Evolutionary conservation across 139 green algal species (phyloP).

Genomic region (Chlamydomonas sphaeroides): DNA sequence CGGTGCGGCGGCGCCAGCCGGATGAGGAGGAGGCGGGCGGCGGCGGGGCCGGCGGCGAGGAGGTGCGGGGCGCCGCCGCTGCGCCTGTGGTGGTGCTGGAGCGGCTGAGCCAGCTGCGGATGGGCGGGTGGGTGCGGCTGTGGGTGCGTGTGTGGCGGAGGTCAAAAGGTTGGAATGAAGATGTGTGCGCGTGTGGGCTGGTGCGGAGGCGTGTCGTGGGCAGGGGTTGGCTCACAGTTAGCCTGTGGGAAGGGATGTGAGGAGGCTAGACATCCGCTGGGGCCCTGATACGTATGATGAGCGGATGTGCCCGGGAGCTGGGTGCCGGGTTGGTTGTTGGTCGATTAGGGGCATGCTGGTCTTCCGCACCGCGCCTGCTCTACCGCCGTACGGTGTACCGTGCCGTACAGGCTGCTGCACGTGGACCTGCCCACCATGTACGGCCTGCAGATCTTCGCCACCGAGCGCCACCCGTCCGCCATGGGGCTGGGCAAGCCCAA

Average conservation of each 20-base stretch:
- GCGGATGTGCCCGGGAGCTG: too few relatives aligned
- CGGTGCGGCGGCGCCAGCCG: not conserved
- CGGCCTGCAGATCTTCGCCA: conserved; percentile 78
- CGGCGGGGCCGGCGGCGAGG: not conserved
- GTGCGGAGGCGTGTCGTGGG: too few relatives aligned
- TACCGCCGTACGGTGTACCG: not conserved
- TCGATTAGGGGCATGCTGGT: too few relatives aligned
- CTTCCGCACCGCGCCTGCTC: not conserved
- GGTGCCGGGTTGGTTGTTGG: too few relatives aligned
- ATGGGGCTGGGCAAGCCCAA: conserved; percentile 92
- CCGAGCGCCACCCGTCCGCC: conserved; percentile 82
- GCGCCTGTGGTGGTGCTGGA: conserved; percentile 13
- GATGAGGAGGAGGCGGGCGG: not conserved
- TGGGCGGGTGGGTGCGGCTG: not conserved
- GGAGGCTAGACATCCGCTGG: too few relatives aligned
- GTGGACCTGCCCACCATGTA: conserved; percentile 67
- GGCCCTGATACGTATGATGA: not conserved
- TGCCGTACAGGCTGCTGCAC: conserved; percentile 58
- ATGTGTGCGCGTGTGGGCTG: too few relatives aligned
- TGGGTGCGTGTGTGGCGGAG: too few relatives aligned
- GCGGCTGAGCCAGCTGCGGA: conserved; percentile 1
- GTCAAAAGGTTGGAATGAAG: too few relatives aligned
- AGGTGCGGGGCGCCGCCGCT: too few relatives aligned
- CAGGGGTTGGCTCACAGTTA: too few relatives aligned
- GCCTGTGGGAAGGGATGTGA: too few relatives aligned